Evolutionary conservation across 2,329 filamentous ascomycete species (phyloP).

Genomic region (Claviceps fusiformis): DNA sequence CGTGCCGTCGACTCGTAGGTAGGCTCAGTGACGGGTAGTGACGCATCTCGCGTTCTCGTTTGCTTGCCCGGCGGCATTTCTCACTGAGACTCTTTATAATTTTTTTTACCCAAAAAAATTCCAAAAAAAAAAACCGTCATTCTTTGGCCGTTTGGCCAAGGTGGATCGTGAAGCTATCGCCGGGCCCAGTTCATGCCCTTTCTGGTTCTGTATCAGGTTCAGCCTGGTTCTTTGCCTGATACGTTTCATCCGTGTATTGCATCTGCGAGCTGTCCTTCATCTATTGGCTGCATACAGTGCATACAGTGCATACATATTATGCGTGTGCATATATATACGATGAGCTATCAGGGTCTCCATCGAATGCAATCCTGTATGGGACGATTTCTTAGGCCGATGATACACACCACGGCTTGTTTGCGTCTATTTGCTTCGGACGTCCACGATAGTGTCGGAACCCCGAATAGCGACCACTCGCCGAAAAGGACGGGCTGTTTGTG

Average conservation of each 20-base stretch:
- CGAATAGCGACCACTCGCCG: background rate
- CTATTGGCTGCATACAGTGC: background rate
- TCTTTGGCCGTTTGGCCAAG: background rate
- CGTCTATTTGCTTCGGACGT: background rate
- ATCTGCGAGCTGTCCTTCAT: background rate
- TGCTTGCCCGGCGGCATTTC: background rate
- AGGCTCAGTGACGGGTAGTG: background rate
- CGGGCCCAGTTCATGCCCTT: background rate
- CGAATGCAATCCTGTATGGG: background rate
- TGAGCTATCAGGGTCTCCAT: background rate
- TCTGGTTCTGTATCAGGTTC: background rate
- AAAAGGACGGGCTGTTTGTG: background rate
- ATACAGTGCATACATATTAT: background rate
- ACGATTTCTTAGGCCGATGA: background rate
- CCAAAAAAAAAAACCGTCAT: no score
- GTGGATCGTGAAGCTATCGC: background rate
- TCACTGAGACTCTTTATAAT: background rate
- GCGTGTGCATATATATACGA: background rate
- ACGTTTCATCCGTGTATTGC: background rate
- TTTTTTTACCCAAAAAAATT: no score
- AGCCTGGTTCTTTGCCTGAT: background rate
- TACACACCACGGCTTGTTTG: background rate
- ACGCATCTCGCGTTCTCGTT: background rate
- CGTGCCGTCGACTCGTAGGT: background rate
- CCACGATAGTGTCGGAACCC: background rate